A percentile compares a stretch with the other conserved stretches of the same genome.
Conservation (phyloP, 2,329 filamentous ascomycete species). For the Beauveria medogensis region DNA sequence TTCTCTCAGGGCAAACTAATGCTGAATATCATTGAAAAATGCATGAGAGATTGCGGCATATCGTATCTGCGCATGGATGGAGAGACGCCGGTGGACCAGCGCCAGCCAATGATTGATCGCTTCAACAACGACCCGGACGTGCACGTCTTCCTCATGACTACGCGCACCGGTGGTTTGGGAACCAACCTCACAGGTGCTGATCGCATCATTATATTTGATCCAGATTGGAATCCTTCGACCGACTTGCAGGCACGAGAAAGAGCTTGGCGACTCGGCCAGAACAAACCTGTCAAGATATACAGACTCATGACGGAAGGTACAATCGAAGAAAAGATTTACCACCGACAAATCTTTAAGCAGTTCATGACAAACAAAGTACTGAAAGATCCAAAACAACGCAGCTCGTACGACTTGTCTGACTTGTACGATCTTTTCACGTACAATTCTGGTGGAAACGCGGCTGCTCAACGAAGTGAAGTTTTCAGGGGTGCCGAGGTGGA, state of each 20-base stretch:
- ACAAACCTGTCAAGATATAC: conserved; percentile 90
- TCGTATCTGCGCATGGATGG: conserved; percentile 90
- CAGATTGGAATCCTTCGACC: conserved; percentile 97
- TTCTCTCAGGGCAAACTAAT: conserved; percentile 94
- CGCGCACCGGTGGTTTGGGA: conserved; percentile 88
- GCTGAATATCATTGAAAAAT: conserved; percentile 86
- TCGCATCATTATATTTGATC: conserved; percentile 95
- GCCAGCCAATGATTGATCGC: conserved; percentile 84
- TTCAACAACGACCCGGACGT: conserved; percentile 79
- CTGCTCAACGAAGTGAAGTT: conserved; percentile 73
- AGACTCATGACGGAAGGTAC: conserved; percentile 97
- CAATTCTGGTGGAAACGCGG: conserved; percentile 41
- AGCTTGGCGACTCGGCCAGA: conserved; percentile 93
- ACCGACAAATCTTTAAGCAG: conserved; percentile 97
- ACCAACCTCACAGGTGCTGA: conserved; percentile 93
- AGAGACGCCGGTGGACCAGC: conserved; percentile 74
- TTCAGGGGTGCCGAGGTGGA: conserved; percentile 80
- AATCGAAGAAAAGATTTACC: conserved; percentile 98
- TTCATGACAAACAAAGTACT: conserved; percentile 95
- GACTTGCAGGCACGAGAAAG: conserved; percentile 92
- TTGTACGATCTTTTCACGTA: conserved; percentile 83
- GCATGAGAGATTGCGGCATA: conserved; percentile 62
- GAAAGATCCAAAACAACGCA: conserved; percentile 86
- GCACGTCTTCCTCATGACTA: conserved; percentile 87
- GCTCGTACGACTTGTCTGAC: conserved; percentile 83